phyloP scores from a whole-genome alignment of 1,284 basidiomycete genomes.

The Ceratobasidium sp. region DNA sequence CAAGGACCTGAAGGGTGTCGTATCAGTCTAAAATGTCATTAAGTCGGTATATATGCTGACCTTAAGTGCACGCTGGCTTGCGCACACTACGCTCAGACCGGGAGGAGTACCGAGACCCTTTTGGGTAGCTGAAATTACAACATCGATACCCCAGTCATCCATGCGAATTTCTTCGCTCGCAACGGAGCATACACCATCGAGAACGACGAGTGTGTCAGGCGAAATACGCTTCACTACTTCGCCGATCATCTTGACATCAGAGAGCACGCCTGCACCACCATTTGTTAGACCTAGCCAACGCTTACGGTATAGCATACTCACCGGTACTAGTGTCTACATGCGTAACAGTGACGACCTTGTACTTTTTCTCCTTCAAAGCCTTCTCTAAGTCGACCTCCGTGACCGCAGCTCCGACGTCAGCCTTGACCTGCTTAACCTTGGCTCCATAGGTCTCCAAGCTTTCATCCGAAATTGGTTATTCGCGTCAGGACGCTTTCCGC shows the following conservation, averaged over 20 bases:
- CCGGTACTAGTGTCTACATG: constrained; percentile 95
- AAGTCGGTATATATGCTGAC: constrained; percentile 51
- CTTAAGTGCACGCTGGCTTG: constrained; percentile 82
- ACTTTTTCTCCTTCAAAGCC: constrained; percentile 82
- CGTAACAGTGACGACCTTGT: constrained; percentile 92
- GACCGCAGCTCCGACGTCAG: constrained; percentile 84
- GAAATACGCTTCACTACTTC: constrained; percentile 80
- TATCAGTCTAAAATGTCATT: not conserved
- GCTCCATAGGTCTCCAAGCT: constrained; percentile 91
- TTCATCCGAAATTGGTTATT: constrained; percentile 43
- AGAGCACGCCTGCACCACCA: constrained; percentile 74
- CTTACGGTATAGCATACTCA: constrained; percentile 47
- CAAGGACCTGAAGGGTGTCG: constrained; percentile 64
- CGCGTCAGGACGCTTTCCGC: constrained; percentile 8
- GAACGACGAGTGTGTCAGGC: constrained; percentile 87
- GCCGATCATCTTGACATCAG: constrained; percentile 82
- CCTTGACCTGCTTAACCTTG: constrained; percentile 86
- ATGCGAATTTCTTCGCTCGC: constrained; percentile 95
- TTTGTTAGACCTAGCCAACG: not conserved
- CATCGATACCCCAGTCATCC: constrained; percentile 94
- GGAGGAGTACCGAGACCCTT: constrained; percentile 97
- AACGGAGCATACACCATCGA: constrained; percentile 96
- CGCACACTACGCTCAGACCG: constrained; percentile 87
- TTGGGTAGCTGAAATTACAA: constrained; percentile 90
- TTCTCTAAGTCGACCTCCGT: constrained; percentile 70